A percentile compares a stretch with the other conserved stretches of the same genome.
Conservation (phyloP, 495 filamentous ascomycete species). For the Penicillium odoratum region DNA sequence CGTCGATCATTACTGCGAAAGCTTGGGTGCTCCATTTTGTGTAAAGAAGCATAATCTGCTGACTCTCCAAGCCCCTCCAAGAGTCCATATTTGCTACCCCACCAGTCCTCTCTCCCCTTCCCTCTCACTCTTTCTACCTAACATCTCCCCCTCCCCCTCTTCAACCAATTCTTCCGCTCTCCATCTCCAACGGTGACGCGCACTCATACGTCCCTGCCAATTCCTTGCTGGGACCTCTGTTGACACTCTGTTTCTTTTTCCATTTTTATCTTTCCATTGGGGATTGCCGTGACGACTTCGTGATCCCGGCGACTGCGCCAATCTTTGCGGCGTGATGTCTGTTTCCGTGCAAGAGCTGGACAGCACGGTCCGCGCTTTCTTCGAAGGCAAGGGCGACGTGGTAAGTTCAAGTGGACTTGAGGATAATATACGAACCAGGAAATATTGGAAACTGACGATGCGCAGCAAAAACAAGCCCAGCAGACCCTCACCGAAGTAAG, state of each 20-base stretch:
- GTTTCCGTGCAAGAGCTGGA: constrained; percentile 89
- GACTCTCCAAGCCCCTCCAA: constrained; percentile 31
- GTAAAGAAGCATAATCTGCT: background rate
- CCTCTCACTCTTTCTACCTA: constrained; percentile 6
- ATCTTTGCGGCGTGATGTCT: constrained; percentile 53
- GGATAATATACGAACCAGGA: too few species aligned
- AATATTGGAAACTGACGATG: constrained; percentile 15
- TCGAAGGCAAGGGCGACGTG: constrained; percentile 89
- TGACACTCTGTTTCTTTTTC: constrained; percentile 2
- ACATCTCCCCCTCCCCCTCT: constrained; percentile 13
- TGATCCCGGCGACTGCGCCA: constrained; percentile 35
- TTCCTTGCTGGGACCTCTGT: constrained; percentile 7
- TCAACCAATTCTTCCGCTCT: constrained; percentile 7
- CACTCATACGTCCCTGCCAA: constrained; percentile 8
- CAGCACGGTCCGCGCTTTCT: constrained; percentile 92
- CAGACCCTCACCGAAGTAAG: constrained; percentile 89
- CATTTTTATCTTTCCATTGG: background rate
- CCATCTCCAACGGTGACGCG: constrained; percentile 2
- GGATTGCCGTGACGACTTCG: constrained; percentile 21
- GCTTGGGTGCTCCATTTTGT: background rate
- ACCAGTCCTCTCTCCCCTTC: constrained; percentile 16
- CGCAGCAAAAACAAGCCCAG: constrained; percentile 95
- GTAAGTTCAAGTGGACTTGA: constrained; percentile 49
- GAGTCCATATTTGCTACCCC: constrained; percentile 25
- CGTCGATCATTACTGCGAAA: constrained; percentile 6